Base-by-base conservation (phyloP, 768 basidiomycete species). In the Mycena maculata region DNA sequence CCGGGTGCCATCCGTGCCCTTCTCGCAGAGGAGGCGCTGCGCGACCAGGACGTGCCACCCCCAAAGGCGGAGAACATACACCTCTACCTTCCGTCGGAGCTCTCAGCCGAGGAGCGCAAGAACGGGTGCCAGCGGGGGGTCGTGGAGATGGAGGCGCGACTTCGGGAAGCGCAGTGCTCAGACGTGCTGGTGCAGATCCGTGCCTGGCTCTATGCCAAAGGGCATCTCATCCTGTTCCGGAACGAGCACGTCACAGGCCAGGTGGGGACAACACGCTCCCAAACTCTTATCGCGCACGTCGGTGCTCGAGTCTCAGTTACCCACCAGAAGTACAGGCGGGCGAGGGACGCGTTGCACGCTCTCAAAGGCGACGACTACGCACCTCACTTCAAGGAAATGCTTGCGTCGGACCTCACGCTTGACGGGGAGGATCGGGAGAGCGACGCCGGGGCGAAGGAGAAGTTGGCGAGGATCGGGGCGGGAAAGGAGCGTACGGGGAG, bases 111-210 rank as follows among this genome's bases (percentile, higher is more conserved):
- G 44, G 62, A 20, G 58, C 48, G 53, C 16, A 12, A 12, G 4
- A 41, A 16, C 13, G 53, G 53, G 11, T 55, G 53, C 22, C 33
- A 25, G 33, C 36, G 6, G 2, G 45, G 56, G 12, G 15, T 59
- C 9, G 22, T 42, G 15, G 42, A 45, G 2, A 59, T 59, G 57
- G 57, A 59, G 47, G 41, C 42, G 2, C 42, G 47, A 1, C 47
- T 59, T 39, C 57, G 57, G 12, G 57, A 59, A 11, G 57, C 57
- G 1, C 57, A 59, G 25, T 44, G 41, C 33, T 2, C 12, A 10
- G 57, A 59, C 22, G 41, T 42, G 2, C 27, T 59, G 20, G 28
- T 22, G 12, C 30, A 25, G 11, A 9, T 59, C 18, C 57, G 47
- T 2, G 13, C 30, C 15, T 27, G 15, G 15, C 42, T 59, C 3